Conservation (phyloP, 331 rosid species). For the Malus hybrid region DNA sequence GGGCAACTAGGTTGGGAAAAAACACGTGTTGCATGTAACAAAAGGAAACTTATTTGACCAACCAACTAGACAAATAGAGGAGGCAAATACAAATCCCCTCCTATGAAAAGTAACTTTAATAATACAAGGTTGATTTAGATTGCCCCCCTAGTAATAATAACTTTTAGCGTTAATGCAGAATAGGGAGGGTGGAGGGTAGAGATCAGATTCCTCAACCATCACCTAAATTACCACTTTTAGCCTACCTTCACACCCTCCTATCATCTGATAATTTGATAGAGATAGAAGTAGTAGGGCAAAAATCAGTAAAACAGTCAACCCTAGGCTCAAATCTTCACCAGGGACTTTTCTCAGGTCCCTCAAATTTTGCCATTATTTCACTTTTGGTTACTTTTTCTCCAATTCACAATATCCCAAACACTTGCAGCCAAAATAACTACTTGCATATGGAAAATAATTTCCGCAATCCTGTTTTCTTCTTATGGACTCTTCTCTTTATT, state of each 20-base stretch:
- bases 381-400: background rate
- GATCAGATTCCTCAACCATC: conserved; percentile 17
- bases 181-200: background rate
- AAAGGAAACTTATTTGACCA: conserved; percentile 8
- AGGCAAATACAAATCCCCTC: background rate
- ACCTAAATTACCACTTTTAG: conserved; percentile 4
- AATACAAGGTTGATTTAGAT: background rate
- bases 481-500: too few species aligned
- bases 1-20: background rate
- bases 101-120: background rate
- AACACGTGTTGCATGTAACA: background rate
- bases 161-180: background rate
- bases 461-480: too few species aligned
- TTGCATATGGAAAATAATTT: too few species aligned
- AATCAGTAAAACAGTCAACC: background rate
- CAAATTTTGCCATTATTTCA: background rate
- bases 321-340: conserved; percentile 2
- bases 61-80: background rate
- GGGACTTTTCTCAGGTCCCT: background rate
- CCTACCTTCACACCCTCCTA: background rate
- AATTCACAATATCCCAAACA: background rate
- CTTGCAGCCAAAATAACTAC: background rate
- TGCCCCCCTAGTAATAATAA: conserved; percentile 9
- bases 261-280: background rate
- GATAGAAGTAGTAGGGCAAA: background rate